phyloP scores from a whole-genome alignment of 106 monocot species.

The Dioscorea dumetorum region DNA sequence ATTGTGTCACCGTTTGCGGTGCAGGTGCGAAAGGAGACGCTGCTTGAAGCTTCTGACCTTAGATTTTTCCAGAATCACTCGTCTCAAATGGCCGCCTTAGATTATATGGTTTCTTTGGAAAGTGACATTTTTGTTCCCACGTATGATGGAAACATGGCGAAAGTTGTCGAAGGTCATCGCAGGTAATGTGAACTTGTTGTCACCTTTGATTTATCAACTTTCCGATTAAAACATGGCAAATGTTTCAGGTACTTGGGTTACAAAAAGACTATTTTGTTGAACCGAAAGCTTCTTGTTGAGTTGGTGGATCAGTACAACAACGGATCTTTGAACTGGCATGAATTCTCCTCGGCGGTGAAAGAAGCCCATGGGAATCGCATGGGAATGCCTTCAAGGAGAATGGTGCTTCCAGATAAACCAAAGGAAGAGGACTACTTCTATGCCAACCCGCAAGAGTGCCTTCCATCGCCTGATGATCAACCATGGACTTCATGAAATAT shows the following conservation, averaged over 20 bases:
- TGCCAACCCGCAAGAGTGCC: conserved; percentile 87
- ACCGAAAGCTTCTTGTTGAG: conserved; percentile 63
- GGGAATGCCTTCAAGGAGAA: conserved; percentile 53
- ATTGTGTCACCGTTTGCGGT: neutral
- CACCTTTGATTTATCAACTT: too few relatives aligned
- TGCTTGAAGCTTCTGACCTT: conserved; percentile 72
- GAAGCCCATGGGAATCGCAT: conserved; percentile 50
- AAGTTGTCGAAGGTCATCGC: conserved; percentile 95
- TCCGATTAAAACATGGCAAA: too few relatives aligned
- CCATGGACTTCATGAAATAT: conserved; percentile 16
- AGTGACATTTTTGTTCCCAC: conserved; percentile 90
- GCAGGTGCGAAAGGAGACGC: conserved; percentile 85
- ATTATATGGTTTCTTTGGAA: conserved; percentile 82
- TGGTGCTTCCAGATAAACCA: conserved; percentile 64
- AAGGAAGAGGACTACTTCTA: conserved; percentile 98
- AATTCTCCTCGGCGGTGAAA: conserved; percentile 69
- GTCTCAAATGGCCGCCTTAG: conserved; percentile 97
- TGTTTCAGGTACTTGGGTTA: conserved; percentile 64
- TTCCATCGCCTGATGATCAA: conserved; percentile 22
- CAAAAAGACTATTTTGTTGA: conserved; percentile 61
- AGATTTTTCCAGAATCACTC: conserved; percentile 86
- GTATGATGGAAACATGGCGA: conserved; percentile 94
- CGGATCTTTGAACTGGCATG: conserved; percentile 64
- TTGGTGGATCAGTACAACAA: conserved; percentile 56
- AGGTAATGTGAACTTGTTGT: conserved; percentile 30